These are phyloP conservation scores for Vachellia pachyceras DNA, from an alignment of 306 rosid genomes.

Conservation along the genomic window DNA sequence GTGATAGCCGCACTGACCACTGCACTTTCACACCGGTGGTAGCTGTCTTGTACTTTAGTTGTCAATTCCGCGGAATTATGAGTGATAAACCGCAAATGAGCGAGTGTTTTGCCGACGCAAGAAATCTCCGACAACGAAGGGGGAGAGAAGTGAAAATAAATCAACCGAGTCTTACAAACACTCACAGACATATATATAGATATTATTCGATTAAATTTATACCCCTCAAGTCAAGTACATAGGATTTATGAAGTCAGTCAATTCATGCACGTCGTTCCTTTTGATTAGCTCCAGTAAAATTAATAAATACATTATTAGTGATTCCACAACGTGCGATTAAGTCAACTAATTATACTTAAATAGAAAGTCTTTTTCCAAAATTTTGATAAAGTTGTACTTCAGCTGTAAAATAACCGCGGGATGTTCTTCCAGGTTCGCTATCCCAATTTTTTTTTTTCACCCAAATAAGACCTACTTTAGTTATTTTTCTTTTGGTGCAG, in stretches of 20 bases:
- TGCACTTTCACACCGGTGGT: neutral
- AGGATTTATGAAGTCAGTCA: neutral
- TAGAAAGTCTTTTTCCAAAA: neutral
- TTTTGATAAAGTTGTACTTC: neutral
- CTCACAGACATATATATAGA: no score
- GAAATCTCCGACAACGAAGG: slow-evolving; percentile 31
- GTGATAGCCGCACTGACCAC: no score
- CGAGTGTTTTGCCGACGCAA: slow-evolving; percentile 39
- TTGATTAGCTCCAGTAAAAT: neutral
- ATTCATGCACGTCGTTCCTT: no score
- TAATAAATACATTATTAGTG: neutral
- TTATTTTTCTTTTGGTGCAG: no score
- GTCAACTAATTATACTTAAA: neutral
- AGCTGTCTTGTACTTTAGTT: neutral
- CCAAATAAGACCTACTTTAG: no score
- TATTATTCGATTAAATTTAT: slow-evolving; percentile 1
- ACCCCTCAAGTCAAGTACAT: neutral
- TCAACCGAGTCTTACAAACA: neutral
- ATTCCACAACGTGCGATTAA: neutral
- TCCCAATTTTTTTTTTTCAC: neutral
- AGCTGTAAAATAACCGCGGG: neutral
- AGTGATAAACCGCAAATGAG: slow-evolving; percentile 20
- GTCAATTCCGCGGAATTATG: slow-evolving; percentile 13
- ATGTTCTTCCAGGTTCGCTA: neutral
- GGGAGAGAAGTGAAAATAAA: neutral